Percentiles rank a stretch among this genome's conserved stretches.
Evolutionary conservation across 495 filamentous ascomycete genomes (phyloP).

Genomic region (Xylaria curta): DNA sequence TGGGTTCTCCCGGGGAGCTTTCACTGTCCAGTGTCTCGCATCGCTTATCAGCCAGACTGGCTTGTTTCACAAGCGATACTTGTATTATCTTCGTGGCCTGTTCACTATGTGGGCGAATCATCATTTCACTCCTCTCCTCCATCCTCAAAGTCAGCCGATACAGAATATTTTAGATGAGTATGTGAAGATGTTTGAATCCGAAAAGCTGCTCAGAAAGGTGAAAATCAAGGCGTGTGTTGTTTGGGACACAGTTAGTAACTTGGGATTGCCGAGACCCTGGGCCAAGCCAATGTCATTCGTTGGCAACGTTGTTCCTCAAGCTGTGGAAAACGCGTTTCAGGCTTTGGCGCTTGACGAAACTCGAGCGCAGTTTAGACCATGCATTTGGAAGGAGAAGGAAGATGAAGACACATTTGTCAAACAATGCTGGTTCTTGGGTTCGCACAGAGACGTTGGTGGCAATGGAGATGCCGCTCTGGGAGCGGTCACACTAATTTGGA

Average conservation of each 20-base stretch:
- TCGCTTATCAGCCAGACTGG: neutral
- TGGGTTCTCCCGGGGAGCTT: neutral
- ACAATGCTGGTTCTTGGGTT: constrained; percentile 69
- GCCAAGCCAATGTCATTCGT: constrained; percentile 41
- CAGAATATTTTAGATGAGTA: neutral
- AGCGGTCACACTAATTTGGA: constrained; percentile 23
- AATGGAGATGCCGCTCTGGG: constrained; percentile 23
- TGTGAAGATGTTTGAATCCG: neutral
- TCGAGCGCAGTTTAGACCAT: constrained; percentile 66
- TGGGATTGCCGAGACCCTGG: constrained; percentile 41
- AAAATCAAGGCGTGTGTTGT: constrained; percentile 48
- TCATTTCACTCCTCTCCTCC: neutral
- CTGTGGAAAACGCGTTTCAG: constrained; percentile 72
- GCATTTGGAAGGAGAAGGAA: constrained; percentile 59
- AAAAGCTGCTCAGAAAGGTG: constrained; percentile 28
- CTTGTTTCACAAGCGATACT: neutral
- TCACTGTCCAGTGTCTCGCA: constrained; percentile 2
- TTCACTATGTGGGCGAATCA: neutral
- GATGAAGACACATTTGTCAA: constrained; percentile 46
- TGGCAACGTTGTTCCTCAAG: constrained; percentile 30
- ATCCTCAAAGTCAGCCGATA: neutral
- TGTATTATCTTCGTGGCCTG: neutral
- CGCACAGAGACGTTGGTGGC: constrained; percentile 65
- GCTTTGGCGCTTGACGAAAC: constrained; percentile 74
- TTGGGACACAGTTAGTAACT: constrained; percentile 48